These are phyloP conservation scores for Coniella lustricola DNA, from an alignment of 2,329 filamentous ascomycete species.

Conservation along the genomic window DNA sequence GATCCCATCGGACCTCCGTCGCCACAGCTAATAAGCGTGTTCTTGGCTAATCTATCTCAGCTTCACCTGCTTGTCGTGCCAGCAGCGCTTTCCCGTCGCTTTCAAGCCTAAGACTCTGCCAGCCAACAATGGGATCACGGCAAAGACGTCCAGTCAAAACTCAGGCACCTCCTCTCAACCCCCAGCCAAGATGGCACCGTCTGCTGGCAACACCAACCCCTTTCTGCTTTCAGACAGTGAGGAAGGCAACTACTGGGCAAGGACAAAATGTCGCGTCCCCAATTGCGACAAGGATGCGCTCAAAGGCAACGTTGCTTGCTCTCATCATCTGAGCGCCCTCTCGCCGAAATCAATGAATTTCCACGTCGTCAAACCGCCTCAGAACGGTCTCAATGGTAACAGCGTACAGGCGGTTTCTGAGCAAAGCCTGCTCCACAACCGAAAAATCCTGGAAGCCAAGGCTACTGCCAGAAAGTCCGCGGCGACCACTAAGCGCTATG, in stretches of 20 bases:
- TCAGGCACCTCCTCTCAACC: background rate
- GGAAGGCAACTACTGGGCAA: slow-evolving; percentile 9
- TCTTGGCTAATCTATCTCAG: slow-evolving; percentile 4
- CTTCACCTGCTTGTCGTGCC: slow-evolving; percentile 12
- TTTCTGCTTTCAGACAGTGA: slow-evolving; percentile 8
- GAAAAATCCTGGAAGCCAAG: slow-evolving; percentile 13
- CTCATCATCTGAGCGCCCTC: slow-evolving; percentile 4
- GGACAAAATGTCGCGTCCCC: slow-evolving; percentile 9
- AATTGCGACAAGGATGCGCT: slow-evolving; percentile 3
- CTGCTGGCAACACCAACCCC: slow-evolving; percentile 5
- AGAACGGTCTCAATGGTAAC: background rate
- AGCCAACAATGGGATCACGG: slow-evolving; percentile 2
- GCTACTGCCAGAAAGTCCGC: slow-evolving; percentile 15
- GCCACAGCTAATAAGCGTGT: background rate
- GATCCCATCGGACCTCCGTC: too few species aligned
- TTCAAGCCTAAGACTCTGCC: background rate
- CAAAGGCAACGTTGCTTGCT: slow-evolving; percentile 7
- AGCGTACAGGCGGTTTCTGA: slow-evolving; percentile 1
- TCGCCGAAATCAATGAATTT: slow-evolving; percentile 4
- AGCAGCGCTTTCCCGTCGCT: background rate
- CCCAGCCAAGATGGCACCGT: background rate
- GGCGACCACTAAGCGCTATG: slow-evolving; percentile 3
- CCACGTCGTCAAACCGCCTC: background rate
- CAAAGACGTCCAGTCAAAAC: background rate
- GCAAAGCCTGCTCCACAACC: background rate